Evolutionary conservation across 495 filamentous ascomycete genomes (phyloP).

Genomic region (Chaetomium fimeti): DNA sequence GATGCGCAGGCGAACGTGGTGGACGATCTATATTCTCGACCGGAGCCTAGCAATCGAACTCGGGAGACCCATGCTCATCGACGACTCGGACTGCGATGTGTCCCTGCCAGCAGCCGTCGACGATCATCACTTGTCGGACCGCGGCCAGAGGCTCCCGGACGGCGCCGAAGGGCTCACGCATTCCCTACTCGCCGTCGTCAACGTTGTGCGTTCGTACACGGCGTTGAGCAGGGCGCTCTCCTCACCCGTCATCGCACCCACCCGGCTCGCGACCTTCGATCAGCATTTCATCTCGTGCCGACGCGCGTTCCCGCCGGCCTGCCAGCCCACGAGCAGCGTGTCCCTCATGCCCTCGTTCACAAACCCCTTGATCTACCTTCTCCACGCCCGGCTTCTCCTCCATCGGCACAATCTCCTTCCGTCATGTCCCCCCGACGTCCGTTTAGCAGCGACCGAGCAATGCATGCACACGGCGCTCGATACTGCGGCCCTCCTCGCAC

Average conservation of each 20-base stretch:
- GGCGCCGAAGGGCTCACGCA: conserved; percentile 54
- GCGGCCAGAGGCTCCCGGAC: conserved; percentile 53
- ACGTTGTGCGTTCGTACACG: conserved; percentile 78
- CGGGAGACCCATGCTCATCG: conserved; percentile 78
- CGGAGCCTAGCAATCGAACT: conserved; percentile 77
- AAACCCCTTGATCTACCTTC: conserved; percentile 70
- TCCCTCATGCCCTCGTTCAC: conserved; percentile 72
- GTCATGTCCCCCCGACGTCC: conserved; percentile 60
- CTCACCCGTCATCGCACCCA: conserved; percentile 61
- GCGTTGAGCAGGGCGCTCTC: conserved; percentile 73
- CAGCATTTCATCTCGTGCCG: conserved; percentile 75
- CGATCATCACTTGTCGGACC: conserved; percentile 72
- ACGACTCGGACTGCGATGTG: conserved; percentile 87
- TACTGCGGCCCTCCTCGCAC: conserved; percentile 69
- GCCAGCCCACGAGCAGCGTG: conserved; percentile 60
- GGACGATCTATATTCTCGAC: conserved; percentile 90
- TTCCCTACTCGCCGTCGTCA: conserved; percentile 74
- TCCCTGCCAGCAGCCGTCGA: conserved; percentile 76
- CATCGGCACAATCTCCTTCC: conserved; percentile 90
- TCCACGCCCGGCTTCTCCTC: conserved; percentile 78
- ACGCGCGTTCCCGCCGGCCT: conserved; percentile 68
- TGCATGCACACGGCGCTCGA: conserved; percentile 74
- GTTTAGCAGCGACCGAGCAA: conserved; percentile 69
- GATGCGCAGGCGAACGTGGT: conserved; percentile 88
- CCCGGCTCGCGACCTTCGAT: conserved; percentile 76